Percentiles rank a stretch among this genome's conserved stretches.
These are phyloP conservation scores for Apiotrichum laibachii DNA, from an alignment of 1,284 basidiomycete genomes.

Conservation along the genomic window DNA sequence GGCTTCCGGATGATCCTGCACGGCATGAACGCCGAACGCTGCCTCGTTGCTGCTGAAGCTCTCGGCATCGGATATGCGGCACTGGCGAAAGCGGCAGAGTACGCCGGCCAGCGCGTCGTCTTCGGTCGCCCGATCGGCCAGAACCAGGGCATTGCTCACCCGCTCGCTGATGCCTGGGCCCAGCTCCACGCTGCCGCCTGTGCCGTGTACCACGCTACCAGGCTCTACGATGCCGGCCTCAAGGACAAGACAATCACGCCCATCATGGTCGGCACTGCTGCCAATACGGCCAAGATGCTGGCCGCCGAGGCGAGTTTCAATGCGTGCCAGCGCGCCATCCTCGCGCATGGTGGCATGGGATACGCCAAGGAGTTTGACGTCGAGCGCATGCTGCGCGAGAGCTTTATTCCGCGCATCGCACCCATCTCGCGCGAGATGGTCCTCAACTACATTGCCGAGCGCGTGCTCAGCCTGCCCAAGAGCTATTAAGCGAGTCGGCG, in stretches of 20 bases:
- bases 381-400: conserved; percentile 24
- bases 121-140: conserved; percentile 23
- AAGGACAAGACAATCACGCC: conserved; percentile 14
- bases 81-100: conserved; percentile 15
- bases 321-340: conserved; percentile 20
- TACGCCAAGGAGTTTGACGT: conserved; percentile 23
- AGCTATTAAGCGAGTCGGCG: conserved; percentile 12
- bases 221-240: conserved; percentile 19
- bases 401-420: conserved; percentile 21
- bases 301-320: conserved; percentile 23
- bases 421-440: conserved; percentile 25
- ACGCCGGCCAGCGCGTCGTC: conserved; percentile 21
- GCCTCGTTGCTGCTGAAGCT: conserved; percentile 52
- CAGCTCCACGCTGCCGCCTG: conserved; percentile 22
- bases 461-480: conserved; percentile 24
- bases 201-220: conserved; percentile 20
- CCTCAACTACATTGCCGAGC: conserved; percentile 22
- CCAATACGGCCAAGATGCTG: conserved; percentile 23
- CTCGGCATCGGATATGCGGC: conserved; percentile 40
- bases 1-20: conserved; percentile 50
- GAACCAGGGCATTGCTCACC: conserved; percentile 27
- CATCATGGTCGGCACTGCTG: conserved; percentile 19
- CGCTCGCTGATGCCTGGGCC: conserved; percentile 25
- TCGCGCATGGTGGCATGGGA: conserved; percentile 23
- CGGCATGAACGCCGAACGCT: conserved; percentile 51